Evolutionary conservation across 1,284 basidiomycete species (phyloP).

Genomic region (Ustilago hordei): DNA sequence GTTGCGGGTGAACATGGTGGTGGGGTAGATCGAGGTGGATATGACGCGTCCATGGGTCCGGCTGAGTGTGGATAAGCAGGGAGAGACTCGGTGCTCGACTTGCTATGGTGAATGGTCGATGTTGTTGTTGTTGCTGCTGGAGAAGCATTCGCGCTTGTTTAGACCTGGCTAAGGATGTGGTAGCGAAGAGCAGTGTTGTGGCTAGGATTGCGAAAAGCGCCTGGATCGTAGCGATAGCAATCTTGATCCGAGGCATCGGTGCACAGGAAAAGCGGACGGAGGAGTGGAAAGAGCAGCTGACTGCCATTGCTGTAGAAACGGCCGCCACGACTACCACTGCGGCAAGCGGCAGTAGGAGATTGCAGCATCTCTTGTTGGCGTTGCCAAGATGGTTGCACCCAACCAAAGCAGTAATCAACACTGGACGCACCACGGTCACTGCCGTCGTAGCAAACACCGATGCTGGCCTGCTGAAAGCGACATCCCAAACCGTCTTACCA

Average conservation of each 20-base stretch:
- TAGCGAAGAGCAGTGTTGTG: not conserved
- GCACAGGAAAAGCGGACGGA: not conserved
- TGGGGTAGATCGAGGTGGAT: slow-evolving; percentile 18
- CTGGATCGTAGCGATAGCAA: slow-evolving; percentile 7
- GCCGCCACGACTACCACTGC: not conserved
- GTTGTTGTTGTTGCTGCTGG: not conserved
- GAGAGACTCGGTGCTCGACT: slow-evolving; percentile 24
- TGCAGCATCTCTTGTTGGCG: not conserved
- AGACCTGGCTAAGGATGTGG: not conserved
- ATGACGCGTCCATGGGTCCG: slow-evolving; percentile 23
- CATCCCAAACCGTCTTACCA: slow-evolving; percentile 7
- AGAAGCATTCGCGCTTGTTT: not conserved
- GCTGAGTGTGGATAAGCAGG: slow-evolving; percentile 33
- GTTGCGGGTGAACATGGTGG: not conserved
- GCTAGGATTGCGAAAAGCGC: slow-evolving; percentile 6
- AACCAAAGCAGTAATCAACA: not conserved
- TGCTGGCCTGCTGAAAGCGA: not conserved
- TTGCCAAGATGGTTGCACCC: not conserved
- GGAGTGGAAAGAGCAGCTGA: slow-evolving; percentile 6
- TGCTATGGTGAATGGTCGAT: slow-evolving; percentile 3
- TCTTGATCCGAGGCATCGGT: slow-evolving; percentile 1
- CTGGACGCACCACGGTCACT: slow-evolving; percentile 1
- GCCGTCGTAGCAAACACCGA: slow-evolving; percentile 11
- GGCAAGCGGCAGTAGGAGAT: not conserved
- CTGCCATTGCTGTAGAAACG: not conserved